Evolutionary conservation across 352 stramenopile genomes (phyloP).

Genomic region (Halophytophthora polymorphica): DNA sequence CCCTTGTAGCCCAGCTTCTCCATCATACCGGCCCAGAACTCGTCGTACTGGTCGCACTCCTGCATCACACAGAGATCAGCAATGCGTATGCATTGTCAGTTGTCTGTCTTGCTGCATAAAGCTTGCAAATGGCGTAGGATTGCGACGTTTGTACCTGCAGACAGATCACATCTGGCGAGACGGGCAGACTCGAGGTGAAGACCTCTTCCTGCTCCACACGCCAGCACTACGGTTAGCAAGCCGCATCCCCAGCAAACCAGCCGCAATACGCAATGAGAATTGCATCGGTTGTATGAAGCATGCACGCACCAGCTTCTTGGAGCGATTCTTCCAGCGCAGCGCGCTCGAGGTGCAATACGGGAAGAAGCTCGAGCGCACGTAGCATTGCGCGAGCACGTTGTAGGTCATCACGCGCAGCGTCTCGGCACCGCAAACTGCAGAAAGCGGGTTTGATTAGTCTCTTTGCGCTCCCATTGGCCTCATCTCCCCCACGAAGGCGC

Average conservation of each 20-base stretch:
- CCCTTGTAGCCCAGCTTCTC: conserved; percentile 56
- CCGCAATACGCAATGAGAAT: neutral
- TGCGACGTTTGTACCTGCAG: conserved; percentile 45
- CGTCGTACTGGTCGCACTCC: conserved; percentile 77
- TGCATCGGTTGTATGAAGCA: too few species aligned
- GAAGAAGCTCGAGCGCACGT: conserved; percentile 76
- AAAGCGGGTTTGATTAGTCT: neutral
- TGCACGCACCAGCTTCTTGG: conserved; percentile 49
- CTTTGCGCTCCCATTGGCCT: neutral
- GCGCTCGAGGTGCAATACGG: conserved; percentile 65
- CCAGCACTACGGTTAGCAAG: conserved; percentile 6
- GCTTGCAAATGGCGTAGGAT: neutral
- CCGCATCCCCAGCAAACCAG: neutral
- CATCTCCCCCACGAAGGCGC: neutral
- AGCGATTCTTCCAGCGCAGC: conserved; percentile 74
- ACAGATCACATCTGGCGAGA: conserved; percentile 71
- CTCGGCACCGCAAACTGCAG: conserved; percentile 19
- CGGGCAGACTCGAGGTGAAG: conserved; percentile 48
- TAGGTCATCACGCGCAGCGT: conserved; percentile 82
- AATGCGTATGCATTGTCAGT: neutral
- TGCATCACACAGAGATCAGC: conserved; percentile 8
- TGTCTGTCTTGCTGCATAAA: neutral
- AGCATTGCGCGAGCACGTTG: conserved; percentile 83
- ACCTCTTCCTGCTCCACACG: conserved; percentile 37
- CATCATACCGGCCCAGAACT: conserved; percentile 70